A percentile compares a stretch with the other conserved stretches of the same genome.
Conservation (phyloP, 2,329 filamentous ascomycete genomes). For the Botrytis paeoniae region DNA sequence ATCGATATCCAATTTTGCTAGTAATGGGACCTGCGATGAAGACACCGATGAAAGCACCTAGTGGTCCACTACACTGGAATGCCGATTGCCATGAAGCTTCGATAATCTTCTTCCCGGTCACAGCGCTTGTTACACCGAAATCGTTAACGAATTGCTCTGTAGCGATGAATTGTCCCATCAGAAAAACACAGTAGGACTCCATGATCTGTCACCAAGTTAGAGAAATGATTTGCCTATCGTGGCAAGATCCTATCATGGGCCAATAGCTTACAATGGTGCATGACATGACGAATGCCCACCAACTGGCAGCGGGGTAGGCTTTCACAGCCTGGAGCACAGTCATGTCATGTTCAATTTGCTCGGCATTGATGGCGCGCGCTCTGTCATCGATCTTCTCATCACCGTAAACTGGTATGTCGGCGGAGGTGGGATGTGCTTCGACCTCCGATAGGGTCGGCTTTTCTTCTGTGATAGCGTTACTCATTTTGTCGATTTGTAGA, state of each 20-base stretch:
- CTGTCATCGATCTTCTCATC: neutral
- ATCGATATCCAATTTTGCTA: neutral
- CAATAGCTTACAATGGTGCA: neutral
- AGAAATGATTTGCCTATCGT: rapidly evolving
- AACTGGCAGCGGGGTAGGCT: neutral
- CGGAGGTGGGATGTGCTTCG: neutral
- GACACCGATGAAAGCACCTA: neutral
- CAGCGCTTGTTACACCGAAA: no score
- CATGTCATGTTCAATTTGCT: neutral
- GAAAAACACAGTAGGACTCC: neutral
- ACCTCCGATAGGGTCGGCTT: neutral
- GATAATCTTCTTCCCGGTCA: no score
- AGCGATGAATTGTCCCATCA: neutral
- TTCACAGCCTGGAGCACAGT: neutral
- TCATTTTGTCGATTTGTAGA: neutral
- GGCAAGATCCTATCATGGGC: neutral
- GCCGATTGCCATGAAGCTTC: neutral
- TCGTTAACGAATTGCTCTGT: no score
- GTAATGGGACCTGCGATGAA: neutral
- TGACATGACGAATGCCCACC: neutral
- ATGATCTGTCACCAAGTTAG: neutral
- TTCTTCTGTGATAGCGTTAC: neutral
- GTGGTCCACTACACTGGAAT: neutral
- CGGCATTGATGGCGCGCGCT: neutral
- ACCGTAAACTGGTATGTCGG: neutral